Base-by-base conservation (phyloP, 306 rosid species). In the Acacia acuminata region DNA sequence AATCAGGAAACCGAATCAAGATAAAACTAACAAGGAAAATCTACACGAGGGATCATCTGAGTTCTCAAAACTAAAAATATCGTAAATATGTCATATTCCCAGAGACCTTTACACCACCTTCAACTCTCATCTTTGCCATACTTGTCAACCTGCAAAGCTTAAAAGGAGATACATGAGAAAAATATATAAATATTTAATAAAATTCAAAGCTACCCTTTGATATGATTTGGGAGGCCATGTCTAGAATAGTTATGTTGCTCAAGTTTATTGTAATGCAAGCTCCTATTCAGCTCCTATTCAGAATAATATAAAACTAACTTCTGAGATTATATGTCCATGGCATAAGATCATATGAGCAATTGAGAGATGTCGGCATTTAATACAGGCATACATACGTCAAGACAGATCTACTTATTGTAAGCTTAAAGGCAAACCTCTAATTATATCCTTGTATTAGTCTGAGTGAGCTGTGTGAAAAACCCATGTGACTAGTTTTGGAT, bases 21-120 rank as follows among this genome's bases (percentile, higher is more conserved):
- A 69, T n/a, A 40, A 42, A 69, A 69, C 73, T 40, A 69, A 8
- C 22, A 68, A 38, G 73, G 32, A n/a, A 70, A 70, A 40, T 70
- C 53, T 43, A 20, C 73, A 68, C 10, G 36, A 42, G 55, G 12
- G 24, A 13, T 43, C 34, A 70, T 70, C 75, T 70, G 75, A 53
- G 36, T 43, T 70, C 36, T 70, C 36, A 22, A 5, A 5, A 22
- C 30, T 4, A 42, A 70, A 43, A 42, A 66, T 20, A 20, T 40
- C 8, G 73, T n/a, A 4, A 69, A 44, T n/a, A 69, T 44, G 51
- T 22, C 44, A 13, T 2, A 14, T 43, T 24, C n/a, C 38, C 75
- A 44, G 25, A 10, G 9, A 24, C 22, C n/a, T 44, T 71, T 71
- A 12, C 75, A 70, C 32, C 19, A 2, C 30, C 36, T 24, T 44